These are phyloP conservation scores for Wallemia hederae DNA, from an alignment of 1,284 basidiomycete genomes.

Conservation along the genomic window DNA sequence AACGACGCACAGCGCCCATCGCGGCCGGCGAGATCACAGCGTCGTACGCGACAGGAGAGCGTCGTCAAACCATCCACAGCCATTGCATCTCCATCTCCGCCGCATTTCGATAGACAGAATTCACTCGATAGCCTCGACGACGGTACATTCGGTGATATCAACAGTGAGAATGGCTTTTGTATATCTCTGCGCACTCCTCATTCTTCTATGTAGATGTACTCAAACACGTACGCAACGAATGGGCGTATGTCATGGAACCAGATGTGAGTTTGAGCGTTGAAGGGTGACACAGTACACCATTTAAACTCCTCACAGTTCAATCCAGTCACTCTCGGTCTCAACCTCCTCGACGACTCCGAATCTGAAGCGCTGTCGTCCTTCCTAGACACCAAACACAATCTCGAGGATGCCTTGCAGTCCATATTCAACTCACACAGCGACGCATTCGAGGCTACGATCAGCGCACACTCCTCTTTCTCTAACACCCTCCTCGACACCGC, in stretches of 20 bases:
- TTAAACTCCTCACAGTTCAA: conserved; percentile 35
- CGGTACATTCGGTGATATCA: conserved; percentile 16
- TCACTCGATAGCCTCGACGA: not conserved
- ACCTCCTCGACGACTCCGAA: conserved; percentile 44
- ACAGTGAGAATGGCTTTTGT: conserved; percentile 9
- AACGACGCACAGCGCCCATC: not conserved
- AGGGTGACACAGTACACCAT: not conserved
- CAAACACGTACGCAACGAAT: conserved; percentile 55
- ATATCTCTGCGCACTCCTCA: not conserved
- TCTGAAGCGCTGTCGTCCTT: conserved; percentile 36
- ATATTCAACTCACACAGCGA: conserved; percentile 71
- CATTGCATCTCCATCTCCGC: too few relatives aligned
- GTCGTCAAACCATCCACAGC: not conserved
- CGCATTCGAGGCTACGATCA: conserved; percentile 64
- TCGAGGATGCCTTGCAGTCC: conserved; percentile 45
- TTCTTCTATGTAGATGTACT: conserved; percentile 30
- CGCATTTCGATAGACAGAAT: not conserved
- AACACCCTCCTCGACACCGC: conserved; percentile 39
- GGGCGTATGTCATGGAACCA: conserved; percentile 59
- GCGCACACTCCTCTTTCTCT: conserved; percentile 51
- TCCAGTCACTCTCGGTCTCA: conserved; percentile 60
- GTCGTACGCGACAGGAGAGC: not conserved
- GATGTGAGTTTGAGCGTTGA: conserved; percentile 26
- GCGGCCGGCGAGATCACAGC: not conserved
- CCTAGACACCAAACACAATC: conserved; percentile 35